Evolutionary conservation across 2,329 filamentous ascomycete species (phyloP).

Genomic region (Aspergillus sp.): DNA sequence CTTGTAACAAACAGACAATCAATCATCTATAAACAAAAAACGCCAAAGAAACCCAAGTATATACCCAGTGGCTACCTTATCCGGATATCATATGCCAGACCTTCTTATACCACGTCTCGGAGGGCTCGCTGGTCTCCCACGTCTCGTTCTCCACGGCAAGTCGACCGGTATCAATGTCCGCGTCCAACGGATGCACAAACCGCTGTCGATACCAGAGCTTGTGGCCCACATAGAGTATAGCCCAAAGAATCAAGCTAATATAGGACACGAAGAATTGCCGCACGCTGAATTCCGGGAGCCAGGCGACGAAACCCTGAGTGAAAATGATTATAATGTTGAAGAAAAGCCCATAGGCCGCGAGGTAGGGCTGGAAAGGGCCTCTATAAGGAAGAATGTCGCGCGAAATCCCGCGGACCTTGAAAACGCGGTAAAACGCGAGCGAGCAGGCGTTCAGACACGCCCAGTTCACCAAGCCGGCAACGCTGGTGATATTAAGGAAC

Average conservation of each 20-base stretch:
- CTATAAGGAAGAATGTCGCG: conserved; percentile 52
- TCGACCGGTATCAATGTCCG: conserved; percentile 36
- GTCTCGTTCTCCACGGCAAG: conserved; percentile 24
- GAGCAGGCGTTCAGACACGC: conserved; percentile 44
- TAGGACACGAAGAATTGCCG: conserved; percentile 56
- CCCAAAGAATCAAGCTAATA: conserved; percentile 55
- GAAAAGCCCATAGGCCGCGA: conserved; percentile 57
- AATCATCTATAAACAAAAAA: background rate
- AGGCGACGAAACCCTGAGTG: conserved; percentile 60
- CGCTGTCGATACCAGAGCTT: conserved; percentile 38
- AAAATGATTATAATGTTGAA: conserved; percentile 57
- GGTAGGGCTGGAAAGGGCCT: conserved; percentile 54
- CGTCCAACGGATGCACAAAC: conserved; percentile 32
- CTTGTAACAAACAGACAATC: background rate
- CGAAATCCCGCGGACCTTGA: conserved; percentile 48
- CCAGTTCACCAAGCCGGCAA: conserved; percentile 30
- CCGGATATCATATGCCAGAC: too few species aligned
- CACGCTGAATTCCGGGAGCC: conserved; percentile 51
- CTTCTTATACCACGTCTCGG: conserved; percentile 12
- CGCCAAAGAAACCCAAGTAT: conserved; percentile 21
- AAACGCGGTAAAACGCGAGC: conserved; percentile 55
- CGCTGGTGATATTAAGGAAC: conserved; percentile 25
- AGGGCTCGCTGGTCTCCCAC: conserved; percentile 21
- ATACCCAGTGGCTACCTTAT: too few species aligned
- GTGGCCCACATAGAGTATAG: conserved; percentile 51